Evolutionary conservation across 805 yeast genomes (phyloP).

Genomic region (Yamadazyma olivae): DNA sequence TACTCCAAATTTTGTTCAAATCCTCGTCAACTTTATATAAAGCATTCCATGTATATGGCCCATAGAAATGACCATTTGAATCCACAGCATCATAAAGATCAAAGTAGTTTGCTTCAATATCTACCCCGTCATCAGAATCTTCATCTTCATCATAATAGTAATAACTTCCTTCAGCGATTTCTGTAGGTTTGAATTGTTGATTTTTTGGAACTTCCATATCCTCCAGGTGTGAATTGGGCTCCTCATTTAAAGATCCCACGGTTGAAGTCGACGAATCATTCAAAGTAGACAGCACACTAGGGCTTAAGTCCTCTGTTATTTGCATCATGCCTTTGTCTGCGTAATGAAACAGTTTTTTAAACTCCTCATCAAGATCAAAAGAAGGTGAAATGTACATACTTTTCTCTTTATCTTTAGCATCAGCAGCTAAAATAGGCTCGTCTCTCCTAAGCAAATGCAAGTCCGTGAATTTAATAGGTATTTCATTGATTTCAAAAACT

Average conservation of each 20-base stretch:
- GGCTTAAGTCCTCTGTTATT: too few relatives aligned
- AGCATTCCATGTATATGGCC: slow-evolving; percentile 3
- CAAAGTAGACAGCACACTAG: not conserved
- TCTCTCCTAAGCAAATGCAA: not conserved
- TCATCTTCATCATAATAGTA: not conserved
- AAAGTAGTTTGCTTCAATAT: slow-evolving; percentile 2
- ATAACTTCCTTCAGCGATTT: not conserved
- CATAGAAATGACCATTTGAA: slow-evolving; percentile 2
- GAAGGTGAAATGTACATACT: too few relatives aligned
- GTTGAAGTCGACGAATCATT: not conserved
- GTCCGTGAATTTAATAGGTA: too few relatives aligned
- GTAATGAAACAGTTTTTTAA: too few relatives aligned
- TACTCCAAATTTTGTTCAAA: not conserved
- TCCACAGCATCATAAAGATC: slow-evolving; percentile 2
- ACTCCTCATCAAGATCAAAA: too few relatives aligned
- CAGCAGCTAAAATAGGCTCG: too few relatives aligned
- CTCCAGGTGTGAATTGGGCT: not conserved
- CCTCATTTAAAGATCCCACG: not conserved
- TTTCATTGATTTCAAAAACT: not conserved
- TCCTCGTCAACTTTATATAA: slow-evolving; percentile 4
- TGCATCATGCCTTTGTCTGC: too few relatives aligned
- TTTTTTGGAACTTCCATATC: not conserved
- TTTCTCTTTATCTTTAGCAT: not conserved
- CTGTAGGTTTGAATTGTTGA: not conserved
- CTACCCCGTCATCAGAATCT: not conserved